Evolutionary conservation across 768 basidiomycete genomes (phyloP).

Genomic region (Rhizopogon salebrosus): DNA sequence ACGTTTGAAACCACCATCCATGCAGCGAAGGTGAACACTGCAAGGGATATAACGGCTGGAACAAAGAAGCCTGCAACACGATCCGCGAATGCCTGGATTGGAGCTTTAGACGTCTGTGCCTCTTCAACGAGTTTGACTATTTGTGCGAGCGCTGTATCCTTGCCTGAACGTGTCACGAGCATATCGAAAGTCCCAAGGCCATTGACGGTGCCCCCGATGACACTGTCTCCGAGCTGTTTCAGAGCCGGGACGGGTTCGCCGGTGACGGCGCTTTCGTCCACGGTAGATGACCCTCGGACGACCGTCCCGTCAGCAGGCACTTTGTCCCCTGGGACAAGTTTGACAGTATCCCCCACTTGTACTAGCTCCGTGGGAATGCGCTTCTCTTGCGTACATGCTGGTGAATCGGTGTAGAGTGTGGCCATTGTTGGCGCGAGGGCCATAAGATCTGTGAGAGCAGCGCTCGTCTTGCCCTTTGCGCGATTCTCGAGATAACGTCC

Average conservation of each 20-base stretch:
- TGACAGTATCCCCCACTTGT: slow-evolving; percentile 89
- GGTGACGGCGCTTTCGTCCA: slow-evolving; percentile 96
- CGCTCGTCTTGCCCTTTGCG: slow-evolving; percentile 95
- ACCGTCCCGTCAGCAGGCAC: slow-evolving; percentile 95
- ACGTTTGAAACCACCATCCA: slow-evolving; percentile 78
- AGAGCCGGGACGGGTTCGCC: slow-evolving; percentile 88
- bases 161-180: slow-evolving; percentile 90
- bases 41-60: slow-evolving; percentile 81
- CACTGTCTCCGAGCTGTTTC: slow-evolving; percentile 77
- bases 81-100: slow-evolving; percentile 97
- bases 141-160: slow-evolving; percentile 93
- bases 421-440: slow-evolving; percentile 93
- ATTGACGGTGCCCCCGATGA: slow-evolving; percentile 97
- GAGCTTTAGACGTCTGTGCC: slow-evolving; percentile 96
- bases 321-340: slow-evolving; percentile 95
- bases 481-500: slow-evolving; percentile 95
- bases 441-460: slow-evolving; percentile 95
- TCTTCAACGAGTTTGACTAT: slow-evolving; percentile 97
- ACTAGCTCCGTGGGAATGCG: slow-evolving; percentile 91
- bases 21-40: slow-evolving; percentile 69
- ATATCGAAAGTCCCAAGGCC: slow-evolving; percentile 97
- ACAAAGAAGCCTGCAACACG: slow-evolving; percentile 94
- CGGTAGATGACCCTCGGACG: slow-evolving; percentile 74
- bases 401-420: slow-evolving; percentile 87
- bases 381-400: slow-evolving; percentile 78